These are phyloP conservation scores for Cercospora zeina DNA, from an alignment of 2,329 filamentous ascomycete genomes.

Conservation along the genomic window DNA sequence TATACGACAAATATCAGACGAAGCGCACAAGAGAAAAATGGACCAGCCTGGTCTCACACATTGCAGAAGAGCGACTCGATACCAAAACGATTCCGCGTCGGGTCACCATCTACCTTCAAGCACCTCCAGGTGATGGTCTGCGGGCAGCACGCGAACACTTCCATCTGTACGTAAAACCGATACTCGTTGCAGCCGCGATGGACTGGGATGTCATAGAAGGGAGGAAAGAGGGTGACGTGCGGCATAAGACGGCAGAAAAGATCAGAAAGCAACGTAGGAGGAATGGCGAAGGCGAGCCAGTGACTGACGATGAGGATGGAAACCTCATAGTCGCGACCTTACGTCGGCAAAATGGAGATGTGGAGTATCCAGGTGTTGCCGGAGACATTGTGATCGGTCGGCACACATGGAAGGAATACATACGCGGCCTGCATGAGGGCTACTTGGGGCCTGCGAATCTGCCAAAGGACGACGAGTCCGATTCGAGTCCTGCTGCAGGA, in stretches of 20 bases:
- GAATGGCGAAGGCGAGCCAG: slow-evolving; percentile 54
- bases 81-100: slow-evolving; percentile 75
- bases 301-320: slow-evolving; percentile 54
- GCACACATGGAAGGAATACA: slow-evolving; percentile 96
- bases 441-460: slow-evolving; percentile 84
- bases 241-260: slow-evolving; percentile 81
- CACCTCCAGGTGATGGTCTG: slow-evolving; percentile 83
- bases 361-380: slow-evolving; percentile 69
- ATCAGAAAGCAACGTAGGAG: slow-evolving; percentile 68
- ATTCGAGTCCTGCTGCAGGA: slow-evolving; percentile 18
- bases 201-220: slow-evolving; percentile 98
- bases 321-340: slow-evolving; percentile 60
- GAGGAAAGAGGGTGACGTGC: slow-evolving; percentile 84
- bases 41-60: slow-evolving; percentile 79
- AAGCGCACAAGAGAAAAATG: slow-evolving; percentile 81
- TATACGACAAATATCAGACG: slow-evolving; percentile 93
- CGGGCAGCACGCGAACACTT: slow-evolving; percentile 90
- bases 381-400: slow-evolving; percentile 89
- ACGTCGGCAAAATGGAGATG: slow-evolving; percentile 66
- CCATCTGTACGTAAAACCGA: slow-evolving; percentile 90
- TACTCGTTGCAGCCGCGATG: slow-evolving; percentile 82
- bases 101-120: slow-evolving; percentile 80
- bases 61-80: slow-evolving; percentile 73
- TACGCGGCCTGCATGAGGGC: slow-evolving; percentile 89
- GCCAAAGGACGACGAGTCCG: slow-evolving; percentile 46